These are phyloP conservation scores for Lavandula angustifolia DNA, from an alignment of 257 asterid genomes.

Conservation along the genomic window DNA sequence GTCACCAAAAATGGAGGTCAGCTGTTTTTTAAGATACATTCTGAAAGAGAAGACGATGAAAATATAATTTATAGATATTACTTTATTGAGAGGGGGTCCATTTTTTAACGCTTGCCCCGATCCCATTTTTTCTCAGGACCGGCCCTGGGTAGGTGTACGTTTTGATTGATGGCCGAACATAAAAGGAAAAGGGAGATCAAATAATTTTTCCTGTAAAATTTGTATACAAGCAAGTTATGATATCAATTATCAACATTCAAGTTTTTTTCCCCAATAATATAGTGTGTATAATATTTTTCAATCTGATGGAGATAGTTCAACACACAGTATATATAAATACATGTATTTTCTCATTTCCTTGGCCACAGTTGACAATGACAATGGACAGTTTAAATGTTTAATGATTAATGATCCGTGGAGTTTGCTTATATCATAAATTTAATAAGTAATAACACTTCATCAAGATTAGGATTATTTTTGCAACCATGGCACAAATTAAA, in stretches of 20 bases:
- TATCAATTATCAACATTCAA: too few species aligned
- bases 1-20: too few species aligned
- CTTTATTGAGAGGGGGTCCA: too few species aligned
- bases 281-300: background rate
- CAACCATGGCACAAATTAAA: background rate
- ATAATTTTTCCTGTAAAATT: background rate
- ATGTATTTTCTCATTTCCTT: slow-evolving; percentile 6
- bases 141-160: slow-evolving; percentile 20
- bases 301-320: slow-evolving; percentile 24
- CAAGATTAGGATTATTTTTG: slow-evolving; percentile 22
- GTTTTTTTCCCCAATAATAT: background rate
- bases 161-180: slow-evolving; percentile 28
- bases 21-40: too few species aligned
- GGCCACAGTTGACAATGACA: slow-evolving; percentile 12
- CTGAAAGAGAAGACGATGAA: too few species aligned
- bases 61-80: too few species aligned
- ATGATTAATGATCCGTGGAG: slow-evolving; percentile 25
- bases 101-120: too few species aligned
- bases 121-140: too few species aligned
- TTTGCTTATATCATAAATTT: slow-evolving; percentile 28
- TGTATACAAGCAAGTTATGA: slow-evolving; percentile 17
- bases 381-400: slow-evolving; percentile 20
- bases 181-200: slow-evolving; percentile 2
- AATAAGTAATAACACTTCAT: slow-evolving; percentile 13
- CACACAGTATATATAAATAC: background rate